Evolutionary conservation across 1,139 yeast genomes (phyloP), one percentile per base, ranked within the genome.

Genomic region (Pneumocystis sp.): DNA sequence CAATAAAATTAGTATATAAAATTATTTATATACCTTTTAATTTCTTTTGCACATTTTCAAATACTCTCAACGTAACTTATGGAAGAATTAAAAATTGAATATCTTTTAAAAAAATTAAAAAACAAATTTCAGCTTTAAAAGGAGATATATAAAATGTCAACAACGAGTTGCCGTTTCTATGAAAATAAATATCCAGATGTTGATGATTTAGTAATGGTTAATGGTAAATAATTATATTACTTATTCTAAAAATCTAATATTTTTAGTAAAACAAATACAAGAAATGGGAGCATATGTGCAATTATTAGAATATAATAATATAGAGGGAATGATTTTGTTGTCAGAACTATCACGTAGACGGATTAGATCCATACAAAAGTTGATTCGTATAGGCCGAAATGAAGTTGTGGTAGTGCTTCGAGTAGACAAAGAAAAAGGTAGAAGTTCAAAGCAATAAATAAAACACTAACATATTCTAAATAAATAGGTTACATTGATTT

Each of bases 141-240:
- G 25, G 12, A 63, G n/a, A 10, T n/a, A 17, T 7, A 45, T 8
- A 37, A 37, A 62, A 71, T 71, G 73, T 70, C 72, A 66, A 66
- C 70, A 61, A 69, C 72, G 34, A 70, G 67, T 77, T 91, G 97
- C 81, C 86, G 99, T 80, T 95, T 87, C 79, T 93, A 93, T 76
- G 98, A 93, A 78, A 93, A 91, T 84, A 91, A 91, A 78, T 93
- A 86, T 80, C 99, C 99, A 69, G 99, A 93, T 78, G 96, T 95
- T 74, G 98, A 93, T 72, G 98, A 95, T 76, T 95, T 93, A 71
- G 97, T 93, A 70, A 91, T 93, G 93, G 98, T 93, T 75, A 93
- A 93, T 77, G 98, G 71, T 70, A 64, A 12, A 61, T 12, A 12
- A 5, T 7, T 7, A 15, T 31, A 21, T 34, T 37, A 45, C 63